Percentiles rank a stretch among this genome's conserved stretches.
Conservation (phyloP, 1,284 basidiomycete genomes). For the Lignosus rhinocerotis region DNA sequence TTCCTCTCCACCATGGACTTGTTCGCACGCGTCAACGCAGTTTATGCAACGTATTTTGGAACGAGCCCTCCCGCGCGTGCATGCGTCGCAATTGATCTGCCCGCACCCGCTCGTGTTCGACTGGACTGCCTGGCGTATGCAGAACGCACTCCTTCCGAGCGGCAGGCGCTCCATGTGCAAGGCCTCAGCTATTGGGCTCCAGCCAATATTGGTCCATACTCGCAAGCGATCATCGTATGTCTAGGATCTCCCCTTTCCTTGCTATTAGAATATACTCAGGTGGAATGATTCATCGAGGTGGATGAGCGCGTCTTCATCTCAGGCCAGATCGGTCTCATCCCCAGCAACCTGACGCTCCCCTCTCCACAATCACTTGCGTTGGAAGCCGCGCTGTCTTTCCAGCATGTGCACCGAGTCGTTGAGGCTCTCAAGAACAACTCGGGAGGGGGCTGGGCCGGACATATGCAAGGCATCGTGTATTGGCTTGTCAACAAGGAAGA, state of each 20-base stretch:
- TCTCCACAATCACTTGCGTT: conserved; percentile 52
- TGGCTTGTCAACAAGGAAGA: conserved; percentile 55
- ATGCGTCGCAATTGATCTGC: conserved; percentile 82
- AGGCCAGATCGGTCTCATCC: conserved; percentile 92
- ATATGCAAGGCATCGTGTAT: conserved; percentile 61
- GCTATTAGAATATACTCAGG: background rate
- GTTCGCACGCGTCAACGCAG: conserved; percentile 75
- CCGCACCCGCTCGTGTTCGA: conserved; percentile 54
- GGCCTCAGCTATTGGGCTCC: conserved; percentile 98
- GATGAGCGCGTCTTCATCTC: conserved; percentile 82
- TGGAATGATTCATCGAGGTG: conserved; percentile 44
- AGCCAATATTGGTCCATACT: conserved; percentile 98
- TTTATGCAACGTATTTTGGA: conserved; percentile 85
- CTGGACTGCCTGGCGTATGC: conserved; percentile 79
- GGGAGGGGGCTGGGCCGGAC: conserved; percentile 63
- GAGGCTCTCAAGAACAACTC: conserved; percentile 56
- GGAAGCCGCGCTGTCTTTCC: conserved; percentile 77
- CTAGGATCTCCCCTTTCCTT: conserved; percentile 11
- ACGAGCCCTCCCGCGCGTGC: conserved; percentile 91
- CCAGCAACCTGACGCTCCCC: conserved; percentile 72
- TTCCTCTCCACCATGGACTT: conserved; percentile 81
- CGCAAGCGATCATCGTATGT: conserved; percentile 84
- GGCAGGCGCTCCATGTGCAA: conserved; percentile 90
- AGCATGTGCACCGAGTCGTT: conserved; percentile 78
- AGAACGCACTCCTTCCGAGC: conserved; percentile 40